These are phyloP conservation scores for Pseudogymnoascus sp. DNA, from an alignment of 2,329 filamentous ascomycete species.

Conservation along the genomic window DNA sequence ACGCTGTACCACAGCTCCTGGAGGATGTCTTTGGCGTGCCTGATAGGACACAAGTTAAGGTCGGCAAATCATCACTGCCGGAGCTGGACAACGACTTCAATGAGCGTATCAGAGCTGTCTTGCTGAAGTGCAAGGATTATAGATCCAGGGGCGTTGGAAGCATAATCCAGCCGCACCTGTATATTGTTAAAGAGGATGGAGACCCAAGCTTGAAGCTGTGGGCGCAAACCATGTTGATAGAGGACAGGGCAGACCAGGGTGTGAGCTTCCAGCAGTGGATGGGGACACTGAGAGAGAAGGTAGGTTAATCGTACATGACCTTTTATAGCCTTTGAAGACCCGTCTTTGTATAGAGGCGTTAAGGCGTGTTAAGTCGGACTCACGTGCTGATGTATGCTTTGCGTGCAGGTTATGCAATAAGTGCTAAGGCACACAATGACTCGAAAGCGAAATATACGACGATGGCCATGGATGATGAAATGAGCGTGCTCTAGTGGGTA, in stretches of 20 bases:
- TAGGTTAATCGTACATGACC: conserved; percentile 36
- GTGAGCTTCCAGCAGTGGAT: conserved; percentile 92
- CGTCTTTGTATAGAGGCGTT: background rate
- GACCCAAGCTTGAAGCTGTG: conserved; percentile 92
- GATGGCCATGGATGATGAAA: conserved; percentile 5
- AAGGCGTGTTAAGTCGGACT: conserved; percentile 1
- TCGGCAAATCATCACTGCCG: conserved; percentile 82
- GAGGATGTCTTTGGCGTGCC: conserved; percentile 83
- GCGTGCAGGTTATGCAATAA: conserved; percentile 7
- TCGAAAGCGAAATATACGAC: background rate
- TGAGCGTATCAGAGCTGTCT: conserved; percentile 80
- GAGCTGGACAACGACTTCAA: conserved; percentile 94
- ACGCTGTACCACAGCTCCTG: conserved; percentile 83
- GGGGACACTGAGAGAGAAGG: conserved; percentile 89
- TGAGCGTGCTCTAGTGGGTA: background rate
- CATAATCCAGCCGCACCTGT: conserved; percentile 86
- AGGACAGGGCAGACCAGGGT: conserved; percentile 89
- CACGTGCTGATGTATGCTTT: conserved; percentile 8
- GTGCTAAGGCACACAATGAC: conserved; percentile 5
- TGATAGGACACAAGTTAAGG: conserved; percentile 75
- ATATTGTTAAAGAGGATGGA: conserved; percentile 89
- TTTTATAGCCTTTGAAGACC: background rate
- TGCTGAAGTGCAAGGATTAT: conserved; percentile 89
- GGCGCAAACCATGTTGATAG: conserved; percentile 92
- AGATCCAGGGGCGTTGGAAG: conserved; percentile 80